These are phyloP conservation scores for Gracilaria gracilis DNA, from an alignment of 23 red algal genomes.

Conservation along the genomic window DNA sequence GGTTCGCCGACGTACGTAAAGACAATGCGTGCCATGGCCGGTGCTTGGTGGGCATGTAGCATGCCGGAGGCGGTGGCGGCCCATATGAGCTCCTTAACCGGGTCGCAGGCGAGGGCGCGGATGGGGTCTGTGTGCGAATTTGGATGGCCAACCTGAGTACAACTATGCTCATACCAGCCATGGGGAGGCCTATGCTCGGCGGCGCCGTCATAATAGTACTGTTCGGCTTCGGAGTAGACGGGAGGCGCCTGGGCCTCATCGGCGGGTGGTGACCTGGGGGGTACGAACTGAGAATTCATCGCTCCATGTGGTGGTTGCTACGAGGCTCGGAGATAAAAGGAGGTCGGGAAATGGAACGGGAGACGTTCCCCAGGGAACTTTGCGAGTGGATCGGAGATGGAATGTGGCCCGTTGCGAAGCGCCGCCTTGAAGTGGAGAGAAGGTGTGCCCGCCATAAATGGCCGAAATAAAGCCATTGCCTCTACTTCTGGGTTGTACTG, in stretches of 20 bases:
- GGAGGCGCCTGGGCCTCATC: constrained; percentile 25
- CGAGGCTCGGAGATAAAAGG: background rate
- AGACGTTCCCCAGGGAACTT: too few relatives aligned
- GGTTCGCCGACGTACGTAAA: constrained; percentile 59
- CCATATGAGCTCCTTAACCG: constrained; percentile 65
- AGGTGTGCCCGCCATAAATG: too few relatives aligned
- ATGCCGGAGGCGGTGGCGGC: constrained; percentile 67
- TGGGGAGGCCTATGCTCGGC: background rate
- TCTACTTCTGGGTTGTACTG: too few relatives aligned
- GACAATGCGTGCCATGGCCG: constrained; percentile 64
- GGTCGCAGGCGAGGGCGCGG: constrained; percentile 74
- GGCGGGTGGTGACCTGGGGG: background rate
- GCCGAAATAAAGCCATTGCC: too few relatives aligned
- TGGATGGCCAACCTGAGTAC: constrained; percentile 40
- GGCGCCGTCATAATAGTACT: background rate
- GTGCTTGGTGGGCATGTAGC: constrained; percentile 64
- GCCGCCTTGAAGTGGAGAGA: too few relatives aligned
- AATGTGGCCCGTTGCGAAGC: too few relatives aligned
- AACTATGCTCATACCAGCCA: constrained; percentile 72
- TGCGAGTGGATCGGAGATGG: too few relatives aligned
- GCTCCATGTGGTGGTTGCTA: background rate
- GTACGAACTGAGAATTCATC: constrained; percentile 6
- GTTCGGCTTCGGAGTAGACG: background rate
- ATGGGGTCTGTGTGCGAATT: constrained; percentile 45
- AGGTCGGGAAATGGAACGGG: background rate